phyloP scores from a whole-genome alignment of 163 green algal species.

The Chloromonas sp. region DNA sequence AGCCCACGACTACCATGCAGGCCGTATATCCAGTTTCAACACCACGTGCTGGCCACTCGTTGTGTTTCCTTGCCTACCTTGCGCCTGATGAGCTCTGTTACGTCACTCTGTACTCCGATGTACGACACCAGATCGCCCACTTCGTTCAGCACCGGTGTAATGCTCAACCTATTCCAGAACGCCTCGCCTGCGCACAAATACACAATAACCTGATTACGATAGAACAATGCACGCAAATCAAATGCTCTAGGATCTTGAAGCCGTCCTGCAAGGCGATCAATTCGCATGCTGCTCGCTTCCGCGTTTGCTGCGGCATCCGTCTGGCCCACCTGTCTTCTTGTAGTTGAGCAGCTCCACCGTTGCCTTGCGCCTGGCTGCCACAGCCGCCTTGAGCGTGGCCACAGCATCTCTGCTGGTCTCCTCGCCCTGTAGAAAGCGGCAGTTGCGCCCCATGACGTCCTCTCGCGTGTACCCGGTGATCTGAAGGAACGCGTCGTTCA shows the following conservation, averaged over 20 bases:
- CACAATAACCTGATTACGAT: neutral
- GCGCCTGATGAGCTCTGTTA: slow-evolving; percentile 68
- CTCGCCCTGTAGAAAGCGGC: slow-evolving; percentile 66
- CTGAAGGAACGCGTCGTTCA: slow-evolving; percentile 62
- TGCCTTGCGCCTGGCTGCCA: slow-evolving; percentile 25
- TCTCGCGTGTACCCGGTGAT: slow-evolving; percentile 58
- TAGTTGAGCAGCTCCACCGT: slow-evolving; percentile 84
- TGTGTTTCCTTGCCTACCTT: slow-evolving; percentile 27
- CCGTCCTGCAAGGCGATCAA: too few species aligned
- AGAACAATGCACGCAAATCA: neutral
- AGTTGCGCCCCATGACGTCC: slow-evolving; percentile 74
- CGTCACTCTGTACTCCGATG: slow-evolving; percentile 68
- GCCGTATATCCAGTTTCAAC: too few species aligned
- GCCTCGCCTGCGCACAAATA: slow-evolving; percentile 4
- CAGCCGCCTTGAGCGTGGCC: slow-evolving; percentile 25
- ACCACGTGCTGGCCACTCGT: too few species aligned
- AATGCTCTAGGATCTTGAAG: neutral
- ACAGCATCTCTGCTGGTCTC: slow-evolving; percentile 29
- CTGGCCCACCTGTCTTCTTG: slow-evolving; percentile 55
- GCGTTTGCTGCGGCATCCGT: too few species aligned
- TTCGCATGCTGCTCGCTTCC: too few species aligned
- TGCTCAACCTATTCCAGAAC: slow-evolving; percentile 82
- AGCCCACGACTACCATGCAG: too few species aligned
- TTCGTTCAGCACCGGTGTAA: slow-evolving; percentile 68
- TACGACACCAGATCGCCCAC: slow-evolving; percentile 63